Evolutionary conservation across 148 eudicot species (phyloP), one percentile per base, ranked within the genome.

Genomic region (Spergularia bocconei): DNA sequence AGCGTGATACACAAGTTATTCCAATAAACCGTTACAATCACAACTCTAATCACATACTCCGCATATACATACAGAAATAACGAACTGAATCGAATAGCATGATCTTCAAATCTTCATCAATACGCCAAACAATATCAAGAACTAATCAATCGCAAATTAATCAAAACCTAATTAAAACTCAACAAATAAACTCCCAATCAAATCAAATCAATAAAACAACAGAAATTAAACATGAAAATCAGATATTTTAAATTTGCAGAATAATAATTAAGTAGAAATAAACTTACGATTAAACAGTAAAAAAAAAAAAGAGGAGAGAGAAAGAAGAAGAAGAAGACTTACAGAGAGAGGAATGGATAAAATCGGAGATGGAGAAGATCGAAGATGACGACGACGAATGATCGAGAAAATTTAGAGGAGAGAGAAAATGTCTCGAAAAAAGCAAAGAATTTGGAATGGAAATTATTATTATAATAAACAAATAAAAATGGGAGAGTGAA

Each of bases 341-440:
- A 81, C 79, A 69, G 25, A 39, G 25, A 23, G 48, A 33, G 23
- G 3, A 67, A 66, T 65, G 57, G 69, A 23, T 11, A 55, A 38
- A 36, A 33, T 15, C 58, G 12, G 39, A 55, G 38, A 54, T 29
- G 75, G 48, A 41, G 79, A 61, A 72, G 68, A 66, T 58, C 25
- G 72, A 53, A 59, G 58, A n/a, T 10, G 53, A 72, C 0, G 25
- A 72, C 0, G 25, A 59, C 15, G 9, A 55, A 36, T 57, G 48
- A 44, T 44, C 48, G 48, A 1, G 74, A 17, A 13, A 29, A 20
- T 29, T 62, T 17, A 41, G n/a, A 44, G 47, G 47, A 29, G 65
- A n/a, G 77, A 63, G 20, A 36, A 44, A 6, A 15, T 38, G 67
- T 75, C 65, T 75, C 20, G 79, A 8, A 55, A 69, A 75, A 19